A percentile compares a stretch with the other conserved stretches of the same genome.
Evolutionary conservation across 2,329 filamentous ascomycete genomes (phyloP).

Genomic region (Botrytis cinerea): DNA sequence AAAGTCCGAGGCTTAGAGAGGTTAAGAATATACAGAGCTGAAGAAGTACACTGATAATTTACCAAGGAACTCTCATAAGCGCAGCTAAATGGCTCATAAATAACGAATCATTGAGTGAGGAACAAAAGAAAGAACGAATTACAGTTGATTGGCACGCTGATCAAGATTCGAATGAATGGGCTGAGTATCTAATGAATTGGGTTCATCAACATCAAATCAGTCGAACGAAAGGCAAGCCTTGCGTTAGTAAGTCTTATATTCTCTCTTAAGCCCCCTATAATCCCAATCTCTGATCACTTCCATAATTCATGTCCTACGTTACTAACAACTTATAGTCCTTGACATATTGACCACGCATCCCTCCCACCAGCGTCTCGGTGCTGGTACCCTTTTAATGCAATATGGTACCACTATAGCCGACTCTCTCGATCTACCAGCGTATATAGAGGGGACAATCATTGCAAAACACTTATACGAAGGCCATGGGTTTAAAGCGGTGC

Average conservation of each 20-base stretch:
- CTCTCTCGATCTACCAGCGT: slow-evolving; percentile 19
- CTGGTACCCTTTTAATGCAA: slow-evolving; percentile 43
- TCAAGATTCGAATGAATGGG: slow-evolving; percentile 30
- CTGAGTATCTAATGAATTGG: slow-evolving; percentile 25
- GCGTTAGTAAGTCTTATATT: slow-evolving; percentile 26
- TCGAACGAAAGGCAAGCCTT: slow-evolving; percentile 27
- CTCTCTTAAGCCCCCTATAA: no score
- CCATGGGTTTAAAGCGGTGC: slow-evolving; percentile 28
- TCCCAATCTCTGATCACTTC: no score
- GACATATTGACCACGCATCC: slow-evolving; percentile 44
- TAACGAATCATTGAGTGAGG: slow-evolving; percentile 21
- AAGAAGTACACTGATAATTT: not conserved
- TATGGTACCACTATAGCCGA: slow-evolving; percentile 44
- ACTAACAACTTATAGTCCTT: slow-evolving; percentile 35
- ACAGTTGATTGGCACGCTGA: slow-evolving; percentile 31
- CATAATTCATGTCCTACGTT: not conserved
- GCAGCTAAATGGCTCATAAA: slow-evolving; percentile 21
- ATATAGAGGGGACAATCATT: slow-evolving; percentile 26
- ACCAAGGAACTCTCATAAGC: slow-evolving; percentile 13
- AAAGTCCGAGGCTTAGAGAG: no score
- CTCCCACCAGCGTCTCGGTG: slow-evolving; percentile 43
- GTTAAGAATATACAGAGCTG: no score
- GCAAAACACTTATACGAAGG: slow-evolving; percentile 31
- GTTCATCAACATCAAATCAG: slow-evolving; percentile 26
- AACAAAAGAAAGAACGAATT: slow-evolving; percentile 27